Evolutionary conservation across 2,329 filamentous ascomycete genomes (phyloP), one percentile per base, ranked within the genome.

Genomic region (Ambrosiella xylebori): DNA sequence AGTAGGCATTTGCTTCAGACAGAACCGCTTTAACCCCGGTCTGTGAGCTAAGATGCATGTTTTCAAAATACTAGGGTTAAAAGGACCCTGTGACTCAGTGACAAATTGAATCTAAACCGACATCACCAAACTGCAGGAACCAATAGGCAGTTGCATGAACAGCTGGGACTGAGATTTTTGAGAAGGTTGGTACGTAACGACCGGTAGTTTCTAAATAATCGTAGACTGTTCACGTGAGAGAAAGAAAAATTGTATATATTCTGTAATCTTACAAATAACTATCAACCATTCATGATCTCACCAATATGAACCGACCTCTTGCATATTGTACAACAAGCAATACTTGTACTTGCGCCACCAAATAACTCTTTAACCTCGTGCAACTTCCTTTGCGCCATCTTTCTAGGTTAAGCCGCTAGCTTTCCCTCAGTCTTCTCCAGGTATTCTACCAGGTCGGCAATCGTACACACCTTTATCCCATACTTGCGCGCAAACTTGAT

Each of bases 381-480:
- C 39, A 41, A 41, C 39, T 6, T 41, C 27, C 27, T 27, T 27
- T 27, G 27, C 27, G 2, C 27, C 27, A 27, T 27, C 27, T 27
- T 27, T 27, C 27, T 51, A 9, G 8, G 74, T 59, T 77, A 78
- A 27, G 69, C 62, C 54, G 67, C 68, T 11, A 77, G 66, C 69
- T 79, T 79, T 41, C 82, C 83, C 72, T 90, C 84, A 44, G 76
- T 82, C 74, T 81, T 83, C 70, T 93, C 85, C 60, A 95, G 73
- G 68, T 94, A 86, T 59, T 74, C 75, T 36, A 91, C 84, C 71
- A 98, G 71, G 71, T 91, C 89, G 68, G 91, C 89, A 71, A 98
- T 97, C 37, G 93, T 97, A 72, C 90, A 95, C 60, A 95, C 88
- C 74, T 86, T 93, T 64, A 98, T 74, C 3, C 89, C 89, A 82